A percentile compares a stretch with the other conserved stretches of the same genome.
Conservation (phyloP, 179 eudicot genomes). For the Dionaea muscipula region DNA sequence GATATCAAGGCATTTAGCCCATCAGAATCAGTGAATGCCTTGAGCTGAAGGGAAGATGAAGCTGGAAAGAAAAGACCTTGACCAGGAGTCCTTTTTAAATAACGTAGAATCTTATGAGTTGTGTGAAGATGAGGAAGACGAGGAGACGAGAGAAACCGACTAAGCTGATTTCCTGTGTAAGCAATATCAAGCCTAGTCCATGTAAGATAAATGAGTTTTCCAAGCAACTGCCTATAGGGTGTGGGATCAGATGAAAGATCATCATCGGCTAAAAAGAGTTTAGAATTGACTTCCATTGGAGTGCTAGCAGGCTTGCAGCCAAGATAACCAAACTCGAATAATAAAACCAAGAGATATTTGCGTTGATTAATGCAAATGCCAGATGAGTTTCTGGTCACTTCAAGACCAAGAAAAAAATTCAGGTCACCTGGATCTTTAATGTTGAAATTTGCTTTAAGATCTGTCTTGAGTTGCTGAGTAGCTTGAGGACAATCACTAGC, state of each 20-base stretch:
- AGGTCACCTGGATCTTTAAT: not conserved
- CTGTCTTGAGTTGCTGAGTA: not conserved
- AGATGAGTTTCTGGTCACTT: not conserved
- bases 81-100: not conserved
- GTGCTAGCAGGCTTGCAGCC: not conserved
- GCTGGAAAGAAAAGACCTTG: constrained; percentile 1
- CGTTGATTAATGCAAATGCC: not conserved
- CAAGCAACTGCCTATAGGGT: too few relatives aligned
- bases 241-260: too few relatives aligned
- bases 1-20: not conserved
- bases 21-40: not conserved
- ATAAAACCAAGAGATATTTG: not conserved
- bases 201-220: too few relatives aligned
- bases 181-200: too few relatives aligned
- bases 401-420: not conserved
- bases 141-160: not conserved
- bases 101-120: not conserved
- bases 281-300: not conserved
- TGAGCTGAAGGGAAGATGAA: not conserved
- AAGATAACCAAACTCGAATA: not conserved
- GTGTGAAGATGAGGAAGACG: not conserved
- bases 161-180: not conserved
- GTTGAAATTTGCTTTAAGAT: not conserved
- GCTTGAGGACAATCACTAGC: not conserved
- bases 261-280: too few relatives aligned